phyloP scores from a whole-genome alignment of 352 stramenopile species.

The Phytophthora nicotianae region DNA sequence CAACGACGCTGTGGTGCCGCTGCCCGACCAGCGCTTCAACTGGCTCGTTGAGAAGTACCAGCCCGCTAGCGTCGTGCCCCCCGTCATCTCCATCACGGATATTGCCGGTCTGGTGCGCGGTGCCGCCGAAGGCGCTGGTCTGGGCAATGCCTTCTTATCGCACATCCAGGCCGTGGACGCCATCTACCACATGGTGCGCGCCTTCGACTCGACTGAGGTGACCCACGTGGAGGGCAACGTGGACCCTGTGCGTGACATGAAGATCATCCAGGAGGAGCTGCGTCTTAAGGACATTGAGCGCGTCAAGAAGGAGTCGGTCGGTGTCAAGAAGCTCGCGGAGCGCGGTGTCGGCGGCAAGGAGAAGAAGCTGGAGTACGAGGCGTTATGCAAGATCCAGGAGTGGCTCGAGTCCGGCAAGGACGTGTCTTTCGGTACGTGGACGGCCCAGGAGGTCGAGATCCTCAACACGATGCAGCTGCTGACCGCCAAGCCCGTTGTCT shows the following conservation, averaged over 20 bases:
- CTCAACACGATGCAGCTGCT: slow-evolving; percentile 93
- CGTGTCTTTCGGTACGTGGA: slow-evolving; percentile 92
- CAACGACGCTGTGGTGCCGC: slow-evolving; percentile 96
- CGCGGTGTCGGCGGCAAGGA: slow-evolving; percentile 92
- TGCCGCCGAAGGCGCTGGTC: slow-evolving; percentile 96
- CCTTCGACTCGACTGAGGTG: slow-evolving; percentile 98
- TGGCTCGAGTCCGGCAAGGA: slow-evolving; percentile 90
- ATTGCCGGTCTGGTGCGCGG: slow-evolving; percentile 99
- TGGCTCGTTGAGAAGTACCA: slow-evolving; percentile 97
- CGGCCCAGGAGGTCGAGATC: slow-evolving; percentile 85
- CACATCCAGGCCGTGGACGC: slow-evolving; percentile 99
- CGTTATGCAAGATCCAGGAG: slow-evolving; percentile 81
- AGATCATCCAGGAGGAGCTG: slow-evolving; percentile 99
- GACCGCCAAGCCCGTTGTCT: slow-evolving; percentile 97
- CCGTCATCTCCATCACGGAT: slow-evolving; percentile 98
- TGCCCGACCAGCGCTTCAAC: slow-evolving; percentile 99
- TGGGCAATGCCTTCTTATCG: slow-evolving; percentile 99
- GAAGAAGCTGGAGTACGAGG: slow-evolving; percentile 95
- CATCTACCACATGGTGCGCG: slow-evolving; percentile 98
- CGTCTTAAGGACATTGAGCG: slow-evolving; percentile 97
- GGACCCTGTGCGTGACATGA: slow-evolving; percentile 98
- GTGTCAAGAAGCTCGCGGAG: slow-evolving; percentile 90
- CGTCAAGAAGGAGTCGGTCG: slow-evolving; percentile 77
- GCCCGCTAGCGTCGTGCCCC: slow-evolving; percentile 94
- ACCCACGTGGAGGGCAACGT: slow-evolving; percentile 99